These are phyloP conservation scores for Fraxinus albicans DNA, from an alignment of 305 asterid genomes.

Conservation along the genomic window DNA sequence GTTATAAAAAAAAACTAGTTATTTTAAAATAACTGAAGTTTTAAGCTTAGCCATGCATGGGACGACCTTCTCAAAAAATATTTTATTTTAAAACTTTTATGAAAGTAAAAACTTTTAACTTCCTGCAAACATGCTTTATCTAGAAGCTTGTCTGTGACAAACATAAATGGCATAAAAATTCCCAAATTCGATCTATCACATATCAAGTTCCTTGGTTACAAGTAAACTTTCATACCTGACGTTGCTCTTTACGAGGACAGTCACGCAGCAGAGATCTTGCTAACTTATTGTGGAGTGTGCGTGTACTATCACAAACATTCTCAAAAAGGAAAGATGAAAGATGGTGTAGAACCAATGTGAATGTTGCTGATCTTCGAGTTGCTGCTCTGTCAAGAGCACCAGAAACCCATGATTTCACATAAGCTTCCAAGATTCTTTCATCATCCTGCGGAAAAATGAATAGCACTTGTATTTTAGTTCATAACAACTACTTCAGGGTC, in stretches of 20 bases:
- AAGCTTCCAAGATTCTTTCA: constrained; percentile 75
- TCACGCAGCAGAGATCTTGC: constrained; percentile 69
- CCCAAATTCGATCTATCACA: neutral
- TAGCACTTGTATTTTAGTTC: neutral
- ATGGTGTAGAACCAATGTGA: constrained; percentile 71
- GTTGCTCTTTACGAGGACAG: constrained; percentile 66
- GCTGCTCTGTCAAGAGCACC: constrained; percentile 90
- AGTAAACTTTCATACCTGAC: constrained; percentile 48
- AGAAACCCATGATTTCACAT: constrained; percentile 74
- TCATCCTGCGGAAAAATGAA: constrained; percentile 58
- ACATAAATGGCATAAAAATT: neutral
- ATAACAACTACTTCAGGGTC: neutral
- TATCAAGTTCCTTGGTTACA: neutral
- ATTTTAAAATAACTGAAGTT: neutral
- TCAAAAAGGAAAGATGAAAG: constrained; percentile 69
- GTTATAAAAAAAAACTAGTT: neutral
- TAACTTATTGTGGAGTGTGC: constrained; percentile 61
- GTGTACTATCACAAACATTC: constrained; percentile 29
- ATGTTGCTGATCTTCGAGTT: constrained; percentile 54
- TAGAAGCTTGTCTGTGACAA: neutral
- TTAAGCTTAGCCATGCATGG: neutral
- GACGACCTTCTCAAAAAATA: neutral
- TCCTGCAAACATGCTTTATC: neutral
- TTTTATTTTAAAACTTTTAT: neutral
- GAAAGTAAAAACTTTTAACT: neutral